Evolutionary conservation across 495 filamentous ascomycete genomes (phyloP).

Genomic region (Pseudevernia furfuracea): DNA sequence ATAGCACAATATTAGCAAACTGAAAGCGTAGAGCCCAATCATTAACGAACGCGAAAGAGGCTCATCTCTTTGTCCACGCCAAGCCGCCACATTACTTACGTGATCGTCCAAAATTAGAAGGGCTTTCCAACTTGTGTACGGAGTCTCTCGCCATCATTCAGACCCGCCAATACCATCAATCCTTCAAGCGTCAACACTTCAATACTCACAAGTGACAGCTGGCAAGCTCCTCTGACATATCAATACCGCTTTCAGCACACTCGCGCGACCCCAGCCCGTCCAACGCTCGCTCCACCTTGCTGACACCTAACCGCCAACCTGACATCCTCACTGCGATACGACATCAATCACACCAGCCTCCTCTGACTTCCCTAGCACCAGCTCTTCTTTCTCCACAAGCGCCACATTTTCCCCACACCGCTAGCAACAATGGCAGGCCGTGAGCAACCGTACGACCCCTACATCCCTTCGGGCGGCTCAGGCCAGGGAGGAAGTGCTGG

Average conservation of each 20-base stretch:
- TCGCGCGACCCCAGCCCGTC: background rate
- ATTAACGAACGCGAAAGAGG: background rate
- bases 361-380: background rate
- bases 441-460: conserved; percentile 82
- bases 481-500: conserved; percentile 43
- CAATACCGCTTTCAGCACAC: background rate
- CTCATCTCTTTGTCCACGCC: conserved; percentile 6
- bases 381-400: background rate
- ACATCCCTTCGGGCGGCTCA: conserved; percentile 65
- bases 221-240: background rate
- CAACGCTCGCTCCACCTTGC: background rate
- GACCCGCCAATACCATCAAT: background rate
- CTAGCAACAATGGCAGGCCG: conserved; percentile 57
- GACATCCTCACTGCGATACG: background rate
- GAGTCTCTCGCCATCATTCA: background rate
- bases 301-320: conserved; percentile 7
- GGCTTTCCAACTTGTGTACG: background rate
- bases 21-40: background rate
- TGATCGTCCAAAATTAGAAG: background rate
- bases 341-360: background rate
- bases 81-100: conserved; percentile 2
- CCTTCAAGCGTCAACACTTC: background rate
- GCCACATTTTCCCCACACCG: background rate
- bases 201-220: background rate
- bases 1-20: background rate